Evolutionary conservation across 225 moss, liverwort and hornwort species (phyloP).

Genomic region (Physcomitrellopsis africana): DNA sequence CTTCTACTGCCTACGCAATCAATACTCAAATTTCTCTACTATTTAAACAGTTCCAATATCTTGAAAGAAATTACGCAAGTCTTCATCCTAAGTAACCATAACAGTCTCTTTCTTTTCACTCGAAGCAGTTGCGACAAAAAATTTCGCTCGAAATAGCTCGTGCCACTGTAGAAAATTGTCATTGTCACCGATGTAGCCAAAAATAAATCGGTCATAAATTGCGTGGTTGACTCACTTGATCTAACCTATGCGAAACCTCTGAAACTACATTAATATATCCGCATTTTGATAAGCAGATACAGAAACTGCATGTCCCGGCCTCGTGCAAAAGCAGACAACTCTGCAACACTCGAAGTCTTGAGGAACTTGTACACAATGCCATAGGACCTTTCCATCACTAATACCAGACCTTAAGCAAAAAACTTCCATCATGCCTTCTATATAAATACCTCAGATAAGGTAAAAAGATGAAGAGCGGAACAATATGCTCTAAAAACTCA

Average conservation of each 20-base stretch:
- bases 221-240: slow-evolving; percentile 37
- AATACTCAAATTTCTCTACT: too few species aligned
- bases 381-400: neutral
- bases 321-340: slow-evolving; percentile 22
- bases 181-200: slow-evolving; percentile 32
- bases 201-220: slow-evolving; percentile 33
- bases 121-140: too few species aligned
- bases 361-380: slow-evolving; percentile 26
- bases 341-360: slow-evolving; percentile 20
- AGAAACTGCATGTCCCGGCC: neutral
- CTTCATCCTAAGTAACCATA: too few species aligned
- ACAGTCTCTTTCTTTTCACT: too few species aligned
- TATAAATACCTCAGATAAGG: neutral
- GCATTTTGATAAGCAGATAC: slow-evolving; percentile 25
- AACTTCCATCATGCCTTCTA: neutral
- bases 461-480: slow-evolving; percentile 22
- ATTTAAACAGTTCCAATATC: too few species aligned
- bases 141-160: neutral
- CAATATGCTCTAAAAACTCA: slow-evolving; percentile 2
- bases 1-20: too few species aligned
- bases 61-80: too few species aligned
- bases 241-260: slow-evolving; percentile 44
- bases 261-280: slow-evolving; percentile 20
- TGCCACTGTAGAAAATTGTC: slow-evolving; percentile 20
- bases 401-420: slow-evolving; percentile 19